Percentiles rank a stretch among this genome's conserved stretches.
Evolutionary conservation across 2,329 filamentous ascomycete species (phyloP).

Genomic region (Colletotrichum godetiae): DNA sequence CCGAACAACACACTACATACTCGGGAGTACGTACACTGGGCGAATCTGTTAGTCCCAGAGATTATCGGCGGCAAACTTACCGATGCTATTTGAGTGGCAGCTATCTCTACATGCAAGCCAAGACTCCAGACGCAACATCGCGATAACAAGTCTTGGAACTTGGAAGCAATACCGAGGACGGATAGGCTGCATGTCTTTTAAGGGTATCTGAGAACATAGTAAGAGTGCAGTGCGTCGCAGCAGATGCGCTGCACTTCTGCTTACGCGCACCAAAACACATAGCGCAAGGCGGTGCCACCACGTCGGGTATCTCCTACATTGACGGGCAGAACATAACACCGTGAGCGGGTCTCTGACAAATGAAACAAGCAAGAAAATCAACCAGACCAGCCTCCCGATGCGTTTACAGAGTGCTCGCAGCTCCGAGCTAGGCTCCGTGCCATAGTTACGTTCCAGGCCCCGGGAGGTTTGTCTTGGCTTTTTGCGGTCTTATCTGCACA

Average conservation of each 20-base stretch:
- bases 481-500: conserved; percentile 16
- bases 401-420: conserved; percentile 4
- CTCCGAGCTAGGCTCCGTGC: neutral
- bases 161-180: neutral
- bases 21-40: too few species aligned
- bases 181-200: neutral
- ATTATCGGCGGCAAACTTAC: neutral
- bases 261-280: neutral
- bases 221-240: neutral
- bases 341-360: neutral
- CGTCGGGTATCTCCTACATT: conserved; percentile 26
- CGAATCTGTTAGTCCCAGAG: neutral
- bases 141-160: neutral
- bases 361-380: neutral
- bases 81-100: neutral
- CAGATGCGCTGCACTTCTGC: too few species aligned
- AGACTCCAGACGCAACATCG: neutral
- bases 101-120: neutral
- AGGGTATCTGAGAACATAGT: neutral
- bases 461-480: neutral
- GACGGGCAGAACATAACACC: neutral
- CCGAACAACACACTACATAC: neutral
- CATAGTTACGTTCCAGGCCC: conserved; percentile 9
- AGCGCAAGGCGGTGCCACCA: conserved; percentile 20
- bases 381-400: neutral